phyloP scores from a whole-genome alignment of 2,329 filamentous ascomycete species.

The Alternaria arborescens region DNA sequence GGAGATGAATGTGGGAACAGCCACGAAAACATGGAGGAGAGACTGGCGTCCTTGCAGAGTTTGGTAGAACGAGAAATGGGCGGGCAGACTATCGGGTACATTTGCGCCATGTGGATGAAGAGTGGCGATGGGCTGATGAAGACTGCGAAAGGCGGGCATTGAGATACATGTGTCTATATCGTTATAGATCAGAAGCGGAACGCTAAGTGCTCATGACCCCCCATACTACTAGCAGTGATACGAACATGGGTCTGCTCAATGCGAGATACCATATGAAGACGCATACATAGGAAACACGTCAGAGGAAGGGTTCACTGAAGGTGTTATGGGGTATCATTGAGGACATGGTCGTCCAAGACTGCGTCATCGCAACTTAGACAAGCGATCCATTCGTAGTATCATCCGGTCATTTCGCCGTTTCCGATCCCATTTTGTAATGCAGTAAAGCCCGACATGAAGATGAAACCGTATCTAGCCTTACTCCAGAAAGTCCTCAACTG shows the following conservation, averaged over 20 bases:
- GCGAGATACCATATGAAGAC: background rate
- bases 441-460: slow-evolving; percentile 41
- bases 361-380: slow-evolving; percentile 34
- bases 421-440: slow-evolving; percentile 48
- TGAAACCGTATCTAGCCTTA: slow-evolving; percentile 31
- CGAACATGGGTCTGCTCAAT: background rate
- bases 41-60: slow-evolving; percentile 54
- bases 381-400: slow-evolving; percentile 50
- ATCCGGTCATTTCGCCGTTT: slow-evolving; percentile 51
- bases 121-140: slow-evolving; percentile 59
- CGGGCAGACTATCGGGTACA: slow-evolving; percentile 50
- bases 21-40: background rate
- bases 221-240: background rate
- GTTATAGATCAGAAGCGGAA: background rate
- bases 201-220: background rate
- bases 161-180: background rate
- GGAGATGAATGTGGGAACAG: slow-evolving; percentile 62
- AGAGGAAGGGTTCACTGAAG: slow-evolving; percentile 33
- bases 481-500: slow-evolving; percentile 31
- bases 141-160: slow-evolving; percentile 55
- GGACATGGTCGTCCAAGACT: slow-evolving; percentile 39
- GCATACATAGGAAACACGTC: background rate
- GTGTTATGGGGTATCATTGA: slow-evolving; percentile 49
- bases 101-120: slow-evolving; percentile 62
- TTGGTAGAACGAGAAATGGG: slow-evolving; percentile 66